A percentile compares a stretch with the other conserved stretches of the same genome.
Conservation (phyloP, 1,284 basidiomycete genomes). For the Trametes versicolor region DNA sequence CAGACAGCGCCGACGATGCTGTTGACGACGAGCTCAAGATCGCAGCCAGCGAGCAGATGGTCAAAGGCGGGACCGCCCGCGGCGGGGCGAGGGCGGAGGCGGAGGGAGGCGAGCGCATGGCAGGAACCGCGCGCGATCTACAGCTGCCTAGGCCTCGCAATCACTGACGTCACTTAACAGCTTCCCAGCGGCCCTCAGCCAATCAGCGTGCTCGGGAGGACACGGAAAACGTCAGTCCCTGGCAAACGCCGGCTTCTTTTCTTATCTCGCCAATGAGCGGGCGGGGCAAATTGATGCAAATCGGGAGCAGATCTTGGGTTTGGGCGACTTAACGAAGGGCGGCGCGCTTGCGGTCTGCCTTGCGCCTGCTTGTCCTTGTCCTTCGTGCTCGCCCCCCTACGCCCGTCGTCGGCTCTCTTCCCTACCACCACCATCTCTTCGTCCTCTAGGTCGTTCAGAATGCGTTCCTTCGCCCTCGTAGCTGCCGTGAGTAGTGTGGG, state of each 20-base stretch:
- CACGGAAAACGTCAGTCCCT: conserved; percentile 11
- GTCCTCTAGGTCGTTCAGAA: conserved; percentile 26
- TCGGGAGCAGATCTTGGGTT: conserved; percentile 18
- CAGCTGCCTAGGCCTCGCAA: neutral
- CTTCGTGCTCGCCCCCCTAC: conserved; percentile 9
- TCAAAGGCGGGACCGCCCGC: neutral
- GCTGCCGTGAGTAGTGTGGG: conserved; percentile 31
- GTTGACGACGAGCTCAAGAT: neutral
- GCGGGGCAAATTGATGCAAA: neutral
- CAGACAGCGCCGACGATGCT: neutral
- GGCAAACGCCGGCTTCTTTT: conserved; percentile 9
- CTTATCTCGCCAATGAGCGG: conserved; percentile 22
- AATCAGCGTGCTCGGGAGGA: neutral
- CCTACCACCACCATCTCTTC: conserved; percentile 23
- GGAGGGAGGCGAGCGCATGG: neutral
- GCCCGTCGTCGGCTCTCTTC: conserved; percentile 18
- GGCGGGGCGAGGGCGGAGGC: neutral
- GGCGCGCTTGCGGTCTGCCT: neutral
- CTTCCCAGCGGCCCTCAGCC: conserved; percentile 11
- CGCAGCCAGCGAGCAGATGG: neutral
- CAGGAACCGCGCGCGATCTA: conserved; percentile 9
- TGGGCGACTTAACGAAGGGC: conserved; percentile 4
- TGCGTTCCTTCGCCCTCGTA: conserved; percentile 33
- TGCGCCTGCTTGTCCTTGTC: neutral
- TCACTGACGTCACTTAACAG: conserved; percentile 8